Base-by-base conservation (phyloP, 2,329 filamentous ascomycete genomes). In the Fusarium avenaceum region DNA sequence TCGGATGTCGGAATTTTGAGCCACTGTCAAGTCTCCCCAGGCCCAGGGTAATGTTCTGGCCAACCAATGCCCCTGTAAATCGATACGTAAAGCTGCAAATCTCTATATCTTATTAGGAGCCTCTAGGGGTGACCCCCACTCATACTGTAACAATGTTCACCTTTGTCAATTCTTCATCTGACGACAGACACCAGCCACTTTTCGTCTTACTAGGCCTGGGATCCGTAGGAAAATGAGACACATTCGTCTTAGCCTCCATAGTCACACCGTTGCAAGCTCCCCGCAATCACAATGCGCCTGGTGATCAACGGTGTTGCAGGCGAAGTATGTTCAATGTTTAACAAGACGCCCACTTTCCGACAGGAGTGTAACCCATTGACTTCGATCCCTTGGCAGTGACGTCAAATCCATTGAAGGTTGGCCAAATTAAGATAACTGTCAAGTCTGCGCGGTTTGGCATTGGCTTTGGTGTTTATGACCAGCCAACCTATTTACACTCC, bases 301-400 rank as follows among this genome's bases (percentile, higher is more conserved):
- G 1, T 81, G 83, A 2, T 86, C 86, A 8, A 86, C 85, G 71
- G 87, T 89, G 73, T 86, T 74, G 89, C 28, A 30, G 28, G 10
- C 28, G 28, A 30, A 30, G 11, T 30, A 30, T 30, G 28, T 30
- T 30, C 9, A 30, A 89, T 19, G 33, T 35, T 15, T n/a, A n/a
- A n/a, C 33, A n/a, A 4, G 7, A 17, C 33, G 17, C 33, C 33
- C 15, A 35, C 33, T 35, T 35, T 17, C 33, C 33, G 15, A 13
- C 17, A 35, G n/a, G 15, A 9, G 15, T n/a, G 17, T 35, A 8
- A 35, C 7, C 13, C 1, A 2, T 7, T 17, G 6, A 8, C 4
- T 17, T 17, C n/a, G 15, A 35, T 35, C 17, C 6, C 33, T 35
- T 35, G 33, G 33, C 33, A 35, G 33, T 35, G 33, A 35, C 33